Evolutionary conservation across 139 green algal genomes (phyloP).

Genomic region (Spirogloea muscicola): DNA sequence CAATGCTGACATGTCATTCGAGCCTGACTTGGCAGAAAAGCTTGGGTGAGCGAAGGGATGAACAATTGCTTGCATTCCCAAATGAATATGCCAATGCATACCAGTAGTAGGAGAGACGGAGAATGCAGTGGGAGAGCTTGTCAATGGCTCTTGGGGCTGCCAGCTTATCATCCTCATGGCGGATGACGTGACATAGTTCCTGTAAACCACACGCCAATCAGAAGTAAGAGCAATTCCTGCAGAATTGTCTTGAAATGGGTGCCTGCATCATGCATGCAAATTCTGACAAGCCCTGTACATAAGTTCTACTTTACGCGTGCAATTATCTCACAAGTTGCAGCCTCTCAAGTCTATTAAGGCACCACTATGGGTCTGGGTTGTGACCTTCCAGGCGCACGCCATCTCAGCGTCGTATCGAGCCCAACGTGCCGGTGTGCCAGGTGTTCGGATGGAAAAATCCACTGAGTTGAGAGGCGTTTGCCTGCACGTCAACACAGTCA

Average conservation of each 20-base stretch:
- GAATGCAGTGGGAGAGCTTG: constrained; percentile 19
- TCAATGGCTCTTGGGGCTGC: neutral
- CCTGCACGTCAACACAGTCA: too few species aligned
- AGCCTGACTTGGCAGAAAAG: too few species aligned
- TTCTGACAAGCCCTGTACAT: neutral
- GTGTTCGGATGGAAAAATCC: constrained; percentile 89
- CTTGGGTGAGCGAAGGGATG: neutral
- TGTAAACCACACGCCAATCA: neutral
- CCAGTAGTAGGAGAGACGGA: constrained; percentile 67
- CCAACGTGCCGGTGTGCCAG: constrained; percentile 69
- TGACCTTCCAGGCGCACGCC: constrained; percentile 58
- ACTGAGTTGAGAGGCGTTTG: too few species aligned
- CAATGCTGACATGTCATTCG: too few species aligned
- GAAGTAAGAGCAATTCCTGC: neutral
- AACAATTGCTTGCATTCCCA: too few species aligned
- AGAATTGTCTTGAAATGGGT: neutral
- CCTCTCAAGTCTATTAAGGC: too few species aligned
- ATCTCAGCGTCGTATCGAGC: constrained; percentile 80
- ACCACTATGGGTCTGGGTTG: neutral
- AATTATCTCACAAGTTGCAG: too few species aligned
- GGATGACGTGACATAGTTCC: neutral
- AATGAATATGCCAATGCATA: too few species aligned
- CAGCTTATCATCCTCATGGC: neutral
- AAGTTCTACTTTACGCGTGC: too few species aligned
- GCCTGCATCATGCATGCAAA: neutral